These are phyloP conservation scores for Fusarium veterinarium DNA, from an alignment of 2,329 filamentous ascomycete genomes.

Conservation along the genomic window DNA sequence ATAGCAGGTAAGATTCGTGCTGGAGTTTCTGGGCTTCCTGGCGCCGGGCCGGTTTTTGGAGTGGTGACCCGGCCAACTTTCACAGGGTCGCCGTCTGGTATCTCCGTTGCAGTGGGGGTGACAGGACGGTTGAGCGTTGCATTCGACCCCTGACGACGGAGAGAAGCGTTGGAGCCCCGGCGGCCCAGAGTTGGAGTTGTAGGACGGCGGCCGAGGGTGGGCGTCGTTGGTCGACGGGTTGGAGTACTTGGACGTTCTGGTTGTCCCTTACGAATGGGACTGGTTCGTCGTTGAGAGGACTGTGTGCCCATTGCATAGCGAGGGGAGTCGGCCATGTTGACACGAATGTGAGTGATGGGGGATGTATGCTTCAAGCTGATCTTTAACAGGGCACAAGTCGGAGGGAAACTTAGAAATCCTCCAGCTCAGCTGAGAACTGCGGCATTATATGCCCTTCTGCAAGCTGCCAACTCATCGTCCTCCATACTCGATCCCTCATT, in stretches of 20 bases:
- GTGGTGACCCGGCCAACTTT: not conserved
- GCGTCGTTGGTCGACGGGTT: constrained; percentile 31
- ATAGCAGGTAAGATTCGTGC: constrained; percentile 28
- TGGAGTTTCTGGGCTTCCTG: constrained; percentile 17
- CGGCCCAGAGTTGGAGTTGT: constrained; percentile 32
- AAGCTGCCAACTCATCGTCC: not conserved
- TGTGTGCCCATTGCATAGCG: constrained; percentile 41
- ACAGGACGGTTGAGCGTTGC: constrained; percentile 23
- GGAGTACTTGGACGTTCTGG: constrained; percentile 29
- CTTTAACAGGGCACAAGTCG: not conserved
- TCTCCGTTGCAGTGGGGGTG: constrained; percentile 17
- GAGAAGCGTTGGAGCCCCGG: constrained; percentile 25
- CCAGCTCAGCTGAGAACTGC: not conserved
- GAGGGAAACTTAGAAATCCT: not conserved
- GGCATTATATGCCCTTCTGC: constrained; percentile 6
- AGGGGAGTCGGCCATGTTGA: constrained; percentile 24
- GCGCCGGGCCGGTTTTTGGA: not conserved
- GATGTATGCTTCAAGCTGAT: not conserved
- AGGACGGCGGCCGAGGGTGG: constrained; percentile 30
- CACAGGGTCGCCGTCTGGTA: constrained; percentile 13
- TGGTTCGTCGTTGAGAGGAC: constrained; percentile 34
- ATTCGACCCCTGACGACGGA: constrained; percentile 28
- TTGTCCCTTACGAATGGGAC: constrained; percentile 28
- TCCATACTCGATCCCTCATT: not conserved
- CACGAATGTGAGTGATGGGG: not conserved